Conservation (phyloP, 345 rosid species). For the Salix exigua region DNA sequence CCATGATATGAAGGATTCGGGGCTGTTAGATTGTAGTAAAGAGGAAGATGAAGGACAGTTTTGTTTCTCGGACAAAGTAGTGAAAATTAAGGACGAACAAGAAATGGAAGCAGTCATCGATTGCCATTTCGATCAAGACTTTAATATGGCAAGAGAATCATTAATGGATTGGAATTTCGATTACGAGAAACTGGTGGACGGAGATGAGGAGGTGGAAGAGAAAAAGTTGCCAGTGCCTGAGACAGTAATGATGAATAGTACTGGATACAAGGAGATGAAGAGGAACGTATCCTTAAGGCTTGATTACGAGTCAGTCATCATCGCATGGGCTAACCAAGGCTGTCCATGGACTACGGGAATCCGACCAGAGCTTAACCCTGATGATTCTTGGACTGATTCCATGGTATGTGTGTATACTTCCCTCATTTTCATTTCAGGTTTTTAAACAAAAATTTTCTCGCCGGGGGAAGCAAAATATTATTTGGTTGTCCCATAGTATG, state of each 20-base stretch:
- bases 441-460: not conserved
- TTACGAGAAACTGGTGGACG: slow-evolving; percentile 2
- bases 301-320: slow-evolving; percentile 46
- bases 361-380: slow-evolving; percentile 33
- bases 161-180: slow-evolving; percentile 25
- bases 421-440: not conserved
- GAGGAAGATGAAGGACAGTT: slow-evolving; percentile 9
- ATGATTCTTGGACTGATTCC: slow-evolving; percentile 33
- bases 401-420: slow-evolving; percentile 24
- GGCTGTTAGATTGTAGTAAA: slow-evolving; percentile 18
- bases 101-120: slow-evolving; percentile 5
- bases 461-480: too few relatives aligned
- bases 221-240: not conserved
- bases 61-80: not conserved
- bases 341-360: slow-evolving; percentile 50
- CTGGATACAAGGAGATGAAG: slow-evolving; percentile 19
- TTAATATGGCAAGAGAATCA: slow-evolving; percentile 6
- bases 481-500: too few relatives aligned
- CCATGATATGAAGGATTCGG: slow-evolving; percentile 17
- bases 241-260: not conserved
- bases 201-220: slow-evolving; percentile 9
- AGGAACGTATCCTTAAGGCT: slow-evolving; percentile 34
- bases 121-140: slow-evolving; percentile 5
- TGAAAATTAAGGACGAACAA: slow-evolving; percentile 37
- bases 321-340: slow-evolving; percentile 47